A percentile compares a stretch with the other conserved stretches of the same genome.
Conservation (phyloP, 2,329 filamentous ascomycete species). For the Rhinocladiella similis region DNA sequence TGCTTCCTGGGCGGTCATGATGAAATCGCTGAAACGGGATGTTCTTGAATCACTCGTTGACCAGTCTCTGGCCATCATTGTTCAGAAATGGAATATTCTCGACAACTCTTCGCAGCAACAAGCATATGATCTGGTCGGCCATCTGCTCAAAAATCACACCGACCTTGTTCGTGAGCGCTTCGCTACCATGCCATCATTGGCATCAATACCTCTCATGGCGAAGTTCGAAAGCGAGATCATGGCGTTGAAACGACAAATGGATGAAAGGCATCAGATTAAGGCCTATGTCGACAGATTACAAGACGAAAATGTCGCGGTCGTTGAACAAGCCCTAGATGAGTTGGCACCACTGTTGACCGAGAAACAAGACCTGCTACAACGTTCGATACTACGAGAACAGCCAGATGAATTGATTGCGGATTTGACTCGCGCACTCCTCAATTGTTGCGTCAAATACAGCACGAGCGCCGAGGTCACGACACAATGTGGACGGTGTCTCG, state of each 20-base stretch:
- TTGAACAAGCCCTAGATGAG: constrained; percentile 77
- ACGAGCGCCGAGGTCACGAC: constrained; percentile 66
- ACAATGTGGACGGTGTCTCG: constrained; percentile 78
- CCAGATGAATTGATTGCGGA: constrained; percentile 72
- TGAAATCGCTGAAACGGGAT: constrained; percentile 71
- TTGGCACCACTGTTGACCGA: constrained; percentile 69
- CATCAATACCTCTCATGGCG: constrained; percentile 64
- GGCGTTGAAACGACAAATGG: constrained; percentile 64
- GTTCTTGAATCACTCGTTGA: constrained; percentile 80
- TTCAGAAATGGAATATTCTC: constrained; percentile 74
- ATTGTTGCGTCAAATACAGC: constrained; percentile 81
- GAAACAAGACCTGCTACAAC: constrained; percentile 77
- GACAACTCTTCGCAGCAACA: constrained; percentile 59
- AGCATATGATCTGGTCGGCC: constrained; percentile 63
- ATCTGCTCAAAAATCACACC: constrained; percentile 65
- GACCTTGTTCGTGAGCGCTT: constrained; percentile 65
- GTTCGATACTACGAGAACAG: constrained; percentile 78
- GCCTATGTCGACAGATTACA: constrained; percentile 72
- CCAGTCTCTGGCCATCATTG: constrained; percentile 84
- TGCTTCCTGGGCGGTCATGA: constrained; percentile 78
- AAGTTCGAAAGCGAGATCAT: constrained; percentile 67
- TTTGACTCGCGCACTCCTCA: constrained; percentile 75
- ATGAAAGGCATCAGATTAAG: constrained; percentile 65
- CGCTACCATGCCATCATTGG: constrained; percentile 75
- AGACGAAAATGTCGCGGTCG: constrained; percentile 84